Base-by-base conservation (phyloP, 2,329 filamentous ascomycete species). In the Fusarium napiforme region DNA sequence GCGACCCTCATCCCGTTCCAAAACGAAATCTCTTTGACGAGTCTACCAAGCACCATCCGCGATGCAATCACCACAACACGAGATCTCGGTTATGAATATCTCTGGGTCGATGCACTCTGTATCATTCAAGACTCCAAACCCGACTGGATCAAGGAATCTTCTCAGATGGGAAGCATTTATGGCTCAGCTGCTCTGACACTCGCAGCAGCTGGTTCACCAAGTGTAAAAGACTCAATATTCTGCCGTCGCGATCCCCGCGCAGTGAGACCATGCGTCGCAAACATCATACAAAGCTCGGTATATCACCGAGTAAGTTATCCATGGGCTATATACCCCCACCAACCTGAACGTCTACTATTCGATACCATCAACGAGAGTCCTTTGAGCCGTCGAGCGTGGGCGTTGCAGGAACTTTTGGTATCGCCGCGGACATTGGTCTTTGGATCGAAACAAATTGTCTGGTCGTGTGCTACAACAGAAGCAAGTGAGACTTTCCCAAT, bases 21-120 rank as follows among this genome's bases (percentile, higher is more conserved):
- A 18, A 34, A 18, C 6, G 18, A 28, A 1, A 39, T 64, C 10
- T 11, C 26, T n/a, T 1, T 32, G 1, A 0, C 18, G 2, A 23
- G 6, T 2, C 28, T 64, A 4, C 37, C 59, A 19, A 21, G 10
- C 4, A 46, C 62, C 5, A 39, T 64, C 2, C 19, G 30, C 19
- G 34, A 39, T 11, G 46, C 62, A 21, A 53, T 64, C 10, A 1
- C 32, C 12, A 40, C 32, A 3, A 9, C 62, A 2, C n/a, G 23
- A 23, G 15, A 52, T 18, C 59, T 64, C 2, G 62, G 62, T 5
- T 64, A 64, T 12, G n/a, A 55, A 5, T 64, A 64, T 4, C 2
- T 64, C 16, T 64, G 62, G 62, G 39, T 64, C 4, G 62, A 64
- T n/a, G 32, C 46, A 0, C 62, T 64, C 3, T 64, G 62, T n/a